A percentile compares a stretch with the other conserved stretches of the same genome.
These are phyloP conservation scores for Sequoia sempervirens DNA, from an alignment of 75 land plant genomes.

Conservation along the genomic window DNA sequence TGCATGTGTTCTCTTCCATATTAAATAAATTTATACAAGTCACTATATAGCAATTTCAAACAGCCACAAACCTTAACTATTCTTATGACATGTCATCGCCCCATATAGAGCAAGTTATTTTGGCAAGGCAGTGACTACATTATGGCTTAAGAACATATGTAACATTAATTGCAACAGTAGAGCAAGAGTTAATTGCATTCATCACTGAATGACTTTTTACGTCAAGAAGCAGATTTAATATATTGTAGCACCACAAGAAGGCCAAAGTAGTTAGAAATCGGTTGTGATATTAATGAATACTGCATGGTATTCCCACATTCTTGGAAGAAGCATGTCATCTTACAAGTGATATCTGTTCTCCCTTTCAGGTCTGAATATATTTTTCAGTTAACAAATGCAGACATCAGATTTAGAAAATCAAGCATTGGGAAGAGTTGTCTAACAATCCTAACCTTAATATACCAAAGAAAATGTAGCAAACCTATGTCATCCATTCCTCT, in stretches of 20 bases:
- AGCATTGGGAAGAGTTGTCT: too few relatives aligned
- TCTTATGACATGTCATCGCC: neutral
- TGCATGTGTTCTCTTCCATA: neutral
- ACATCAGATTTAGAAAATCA: too few relatives aligned
- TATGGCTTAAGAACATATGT: neutral
- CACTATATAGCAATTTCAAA: neutral
- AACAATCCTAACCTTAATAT: too few relatives aligned
- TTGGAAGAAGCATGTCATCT: too few relatives aligned
- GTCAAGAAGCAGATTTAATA: neutral
- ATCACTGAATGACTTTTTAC: neutral
- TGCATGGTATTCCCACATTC: too few relatives aligned
- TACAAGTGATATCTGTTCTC: too few relatives aligned
- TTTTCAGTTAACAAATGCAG: too few relatives aligned
- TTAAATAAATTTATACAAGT: neutral
- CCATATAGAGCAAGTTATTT: neutral
- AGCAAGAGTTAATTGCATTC: neutral
- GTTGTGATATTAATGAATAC: neutral
- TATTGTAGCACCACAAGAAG: neutral
- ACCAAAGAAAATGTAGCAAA: too few relatives aligned
- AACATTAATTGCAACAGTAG: neutral
- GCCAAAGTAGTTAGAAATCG: too few relatives aligned
- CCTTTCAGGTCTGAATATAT: too few relatives aligned
- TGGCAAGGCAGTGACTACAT: neutral
- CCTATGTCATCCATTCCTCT: too few relatives aligned
- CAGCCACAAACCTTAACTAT: neutral